Base-by-base conservation (phyloP, 352 stramenopile genomes). In the Globisporangium rhizosaccharum region DNA sequence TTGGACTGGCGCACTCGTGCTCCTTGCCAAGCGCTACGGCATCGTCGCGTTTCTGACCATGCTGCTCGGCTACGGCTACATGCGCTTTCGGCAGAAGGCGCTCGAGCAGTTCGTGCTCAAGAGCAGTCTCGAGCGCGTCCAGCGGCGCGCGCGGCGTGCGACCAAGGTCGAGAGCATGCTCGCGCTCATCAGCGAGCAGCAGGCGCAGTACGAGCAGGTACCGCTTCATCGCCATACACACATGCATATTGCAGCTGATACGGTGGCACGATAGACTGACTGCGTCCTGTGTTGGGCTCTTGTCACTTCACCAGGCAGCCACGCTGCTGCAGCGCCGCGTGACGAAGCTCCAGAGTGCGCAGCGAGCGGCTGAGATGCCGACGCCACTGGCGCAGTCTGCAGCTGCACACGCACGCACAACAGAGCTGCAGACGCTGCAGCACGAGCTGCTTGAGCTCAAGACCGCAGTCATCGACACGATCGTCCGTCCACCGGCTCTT, bases 121-220 rank as follows among this genome's bases (percentile, higher is more conserved):
- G 30, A 50, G 66, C 7, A 57, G 69, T 2, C 36, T 28, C 5
- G 54, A 74, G 18, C 66, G 54, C 20, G 48, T 57, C 33, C 62
- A 74, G 47, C 66, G 57, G 14, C 59, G 59, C 17, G 55, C 52
- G 33, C 66, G 60, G 18, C 62, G 57, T 39, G 57, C 62, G 23
- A 25, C 23, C 4, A 62, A 71, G 14, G 62, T 82, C 37, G 59
- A 66, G n/a, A 56, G 55, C 15, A 61, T 80, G 39, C 50, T 82
- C 36, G 46, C 26, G 0, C 62, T 82, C 23, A 66, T 82, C 15
- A 70, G 66, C 18, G 58, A 78, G 20, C 73, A 79, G 25, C 73
- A 82, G 58, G 57, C 52, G 37, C 73, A 79, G 56, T 82, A 78
- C 44, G 62, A 78, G 15, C 61, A 80, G 52, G 62, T 68, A 33